Conservation (phyloP, 139 green algal genomes). For the Closterium sp. region DNA sequence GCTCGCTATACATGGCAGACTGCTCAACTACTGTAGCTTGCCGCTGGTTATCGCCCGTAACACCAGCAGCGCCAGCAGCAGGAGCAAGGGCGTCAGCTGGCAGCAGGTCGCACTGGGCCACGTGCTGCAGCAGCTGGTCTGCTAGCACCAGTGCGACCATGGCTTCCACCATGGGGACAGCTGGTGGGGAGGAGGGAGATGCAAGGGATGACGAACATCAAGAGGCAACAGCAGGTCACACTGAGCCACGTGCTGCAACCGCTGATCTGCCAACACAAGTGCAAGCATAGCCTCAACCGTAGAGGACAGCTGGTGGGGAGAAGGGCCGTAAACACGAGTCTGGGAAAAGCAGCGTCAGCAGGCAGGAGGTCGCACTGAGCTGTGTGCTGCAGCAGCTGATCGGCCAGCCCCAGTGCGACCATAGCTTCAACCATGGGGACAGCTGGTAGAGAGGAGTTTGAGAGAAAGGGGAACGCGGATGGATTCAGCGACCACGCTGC, state of each 20-base stretch:
- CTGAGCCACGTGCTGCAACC: constrained; percentile 87
- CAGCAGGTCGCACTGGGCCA: constrained; percentile 85
- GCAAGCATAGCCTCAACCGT: constrained; percentile 99
- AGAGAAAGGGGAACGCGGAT: no score
- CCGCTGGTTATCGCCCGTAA: background rate
- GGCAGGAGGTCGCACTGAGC: constrained; percentile 90
- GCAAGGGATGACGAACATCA: background rate
- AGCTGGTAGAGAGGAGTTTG: constrained; percentile 55
- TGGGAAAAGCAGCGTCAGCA: background rate
- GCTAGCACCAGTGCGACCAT: constrained; percentile 96
- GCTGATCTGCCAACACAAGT: constrained; percentile 91
- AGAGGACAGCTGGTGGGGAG: constrained; percentile 72
- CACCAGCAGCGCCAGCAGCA: background rate
- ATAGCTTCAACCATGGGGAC: constrained; percentile 98
- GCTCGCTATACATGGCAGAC: constrained; percentile 42
- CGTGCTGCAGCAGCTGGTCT: constrained; percentile 93
- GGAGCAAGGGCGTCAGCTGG: background rate
- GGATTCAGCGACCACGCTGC: no score
- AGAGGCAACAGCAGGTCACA: constrained; percentile 85
- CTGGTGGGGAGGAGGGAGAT: constrained; percentile 27
- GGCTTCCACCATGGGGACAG: constrained; percentile 97
- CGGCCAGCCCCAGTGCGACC: constrained; percentile 90
- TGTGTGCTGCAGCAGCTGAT: constrained; percentile 91
- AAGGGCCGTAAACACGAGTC: background rate
- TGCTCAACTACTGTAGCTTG: constrained; percentile 12